Evolutionary conservation across 352 stramenopile species (phyloP), one percentile per base, ranked within the genome.

Genomic region (Phytophthora foliorum): DNA sequence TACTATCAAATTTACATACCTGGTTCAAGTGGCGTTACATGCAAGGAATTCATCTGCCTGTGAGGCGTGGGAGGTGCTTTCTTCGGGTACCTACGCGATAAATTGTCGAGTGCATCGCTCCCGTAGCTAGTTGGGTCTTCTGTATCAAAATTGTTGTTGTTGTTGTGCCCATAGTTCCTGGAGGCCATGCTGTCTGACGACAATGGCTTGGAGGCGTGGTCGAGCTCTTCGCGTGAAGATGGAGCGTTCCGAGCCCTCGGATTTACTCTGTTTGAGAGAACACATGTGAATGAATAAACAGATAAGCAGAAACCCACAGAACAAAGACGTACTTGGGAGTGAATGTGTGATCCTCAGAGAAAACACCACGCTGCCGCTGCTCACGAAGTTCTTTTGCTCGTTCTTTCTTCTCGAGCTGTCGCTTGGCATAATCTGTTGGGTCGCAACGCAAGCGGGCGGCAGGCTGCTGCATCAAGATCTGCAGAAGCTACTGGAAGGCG

Each of bases 271-370:
- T 57, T 34, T 17, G 13, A 49, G 22, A 34, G 2, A 49, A 25
- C 36, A 45, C 32, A 9, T 4, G n/a, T 38, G 6, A 53, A 24
- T 49, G n/a, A 63, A 14, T n/a, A 31, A 25, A n/a, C n/a, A n/a
- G n/a, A n/a, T n/a, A n/a, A n/a, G n/a, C 4, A 7, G 21, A 11
- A 24, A 29, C 34, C n/a, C n/a, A 16, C 25, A 46, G 9, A 19
- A 24, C 19, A n/a, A 59, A 42, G 17, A 74, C 71, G 36, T 65
- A 93, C 84, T 95, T 95, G 66, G 87, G 87, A 7, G 72, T 24
- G 66, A 95, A 95, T 8, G 87, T 95, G 71, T 92, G 86, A 29
- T 92, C 78, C 19, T 93, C 85, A 24, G 80, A 89, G 56, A 90
- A 86, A 64, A 92, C 69, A 22, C 87, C 85, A 24, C 80, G 81